Evolutionary conservation across 2,329 filamentous ascomycete genomes (phyloP), one percentile per base, ranked within the genome.

Genomic region (Cytospora leucostoma): DNA sequence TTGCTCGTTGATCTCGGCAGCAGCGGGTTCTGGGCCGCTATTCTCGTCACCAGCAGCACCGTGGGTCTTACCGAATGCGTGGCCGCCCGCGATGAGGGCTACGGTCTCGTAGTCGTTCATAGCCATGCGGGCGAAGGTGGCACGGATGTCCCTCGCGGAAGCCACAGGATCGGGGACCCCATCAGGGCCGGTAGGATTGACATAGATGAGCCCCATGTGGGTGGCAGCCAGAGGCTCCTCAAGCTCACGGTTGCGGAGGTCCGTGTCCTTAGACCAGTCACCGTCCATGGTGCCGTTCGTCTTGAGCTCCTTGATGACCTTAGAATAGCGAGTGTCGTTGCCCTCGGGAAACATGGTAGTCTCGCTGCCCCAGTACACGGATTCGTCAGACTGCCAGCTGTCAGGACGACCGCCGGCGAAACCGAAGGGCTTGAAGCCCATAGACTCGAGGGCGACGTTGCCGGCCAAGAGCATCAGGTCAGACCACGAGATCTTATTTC

Each of bases 71-170:
- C 90, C 90, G 70, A 93, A 91, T 33, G 86, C 82, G 80, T 93
- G 90, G 47, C 90, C 90, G 72, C 90, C 90, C 47, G 88, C 88
- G 72, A 93, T 93, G 53, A 93, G 79, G 15, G 90, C 90, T 60
- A 91, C 90, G 0, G 90, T 93, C 80, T 93, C 90, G 76, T 91
- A 87, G 72, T 93, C 89, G 72, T 91, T 86, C 90, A 93, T 93
- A 66, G 87, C 90, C 90, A 93, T 93, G 74, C 89, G 89, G 67
- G 81, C 82, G 69, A 93, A 93, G 19, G 90, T 91, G 64, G 80
- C 82, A 67, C 89, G 88, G 72, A 93, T 93, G 70, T 93, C 90
- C 63, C 82, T 77, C 50, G 86, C 90, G 1, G 90, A 83, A 15
- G 88, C 87, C 49, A 88, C 75, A 21, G 89, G 87, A 71, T 93